These are phyloP conservation scores for Phycomyces nitens DNA, from an alignment of 192 early-diverging fungal species.

Conservation along the genomic window DNA sequence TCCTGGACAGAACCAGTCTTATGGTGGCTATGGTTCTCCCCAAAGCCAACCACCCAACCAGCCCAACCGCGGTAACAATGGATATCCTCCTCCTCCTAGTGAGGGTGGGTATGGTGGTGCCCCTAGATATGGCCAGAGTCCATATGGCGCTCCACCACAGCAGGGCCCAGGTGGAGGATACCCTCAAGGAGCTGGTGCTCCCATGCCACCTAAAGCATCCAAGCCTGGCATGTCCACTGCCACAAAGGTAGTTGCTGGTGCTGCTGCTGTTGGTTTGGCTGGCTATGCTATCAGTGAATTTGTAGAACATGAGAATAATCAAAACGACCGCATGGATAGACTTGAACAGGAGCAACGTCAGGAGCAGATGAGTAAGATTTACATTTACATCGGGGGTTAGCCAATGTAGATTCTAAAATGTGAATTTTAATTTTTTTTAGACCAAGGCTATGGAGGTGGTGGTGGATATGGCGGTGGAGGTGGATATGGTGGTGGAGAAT, in stretches of 20 bases:
- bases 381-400: neutral
- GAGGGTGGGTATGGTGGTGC: too few species aligned
- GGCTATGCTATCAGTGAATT: constrained; percentile 33
- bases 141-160: neutral
- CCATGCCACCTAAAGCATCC: neutral
- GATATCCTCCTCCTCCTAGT: neutral
- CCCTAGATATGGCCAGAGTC: neutral
- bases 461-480: neutral
- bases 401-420: neutral
- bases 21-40: neutral
- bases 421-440: neutral
- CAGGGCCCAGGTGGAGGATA: neutral
- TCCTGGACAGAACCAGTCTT: neutral
- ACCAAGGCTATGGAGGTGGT: constrained; percentile 7
- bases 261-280: constrained; percentile 25
- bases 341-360: constrained; percentile 24
- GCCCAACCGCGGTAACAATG: too few species aligned
- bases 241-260: constrained; percentile 27
- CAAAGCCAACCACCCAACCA: neutral
- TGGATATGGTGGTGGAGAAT: constrained; percentile 16
- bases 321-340: constrained; percentile 25
- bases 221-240: constrained; percentile 22
- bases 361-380: constrained; percentile 7
- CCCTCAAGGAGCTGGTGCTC: neutral
- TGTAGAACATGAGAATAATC: constrained; percentile 28